These are phyloP conservation scores for Schwanniomyces yamadae DNA, from an alignment of 805 yeast species.

Conservation along the genomic window DNA sequence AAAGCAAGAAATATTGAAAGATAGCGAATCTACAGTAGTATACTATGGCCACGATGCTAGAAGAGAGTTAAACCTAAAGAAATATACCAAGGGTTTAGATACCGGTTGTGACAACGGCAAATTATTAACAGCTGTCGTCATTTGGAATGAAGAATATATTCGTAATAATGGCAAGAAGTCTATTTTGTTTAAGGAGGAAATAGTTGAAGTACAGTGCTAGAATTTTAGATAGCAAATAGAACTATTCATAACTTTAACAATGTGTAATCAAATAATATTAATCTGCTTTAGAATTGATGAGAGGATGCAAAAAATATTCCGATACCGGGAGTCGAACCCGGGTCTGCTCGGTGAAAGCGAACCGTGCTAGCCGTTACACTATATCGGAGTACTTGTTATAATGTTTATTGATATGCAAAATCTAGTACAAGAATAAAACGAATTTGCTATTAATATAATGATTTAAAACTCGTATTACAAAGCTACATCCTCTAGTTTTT, in stretches of 20 bases:
- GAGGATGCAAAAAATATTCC: slow-evolving; percentile 49
- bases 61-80: slow-evolving; percentile 63
- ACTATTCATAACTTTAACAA: no score
- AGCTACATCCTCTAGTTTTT: no score
- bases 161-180: slow-evolving; percentile 11
- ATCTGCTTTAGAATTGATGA: no score
- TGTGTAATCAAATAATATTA: no score
- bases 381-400: slow-evolving; percentile 38
- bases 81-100: slow-evolving; percentile 78
- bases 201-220: slow-evolving; percentile 19
- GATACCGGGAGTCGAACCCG: slow-evolving; percentile 89
- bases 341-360: slow-evolving; percentile 55
- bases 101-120: slow-evolving; percentile 80
- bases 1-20: slow-evolving; percentile 35
- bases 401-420: no score
- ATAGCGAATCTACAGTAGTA: slow-evolving; percentile 44
- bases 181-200: slow-evolving; percentile 21
- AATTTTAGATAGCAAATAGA: not conserved
- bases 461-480: no score
- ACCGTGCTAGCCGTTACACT: slow-evolving; percentile 56
- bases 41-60: slow-evolving; percentile 90
- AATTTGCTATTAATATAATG: no score
- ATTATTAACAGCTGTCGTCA: slow-evolving; percentile 59
- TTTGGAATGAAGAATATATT: slow-evolving; percentile 28
- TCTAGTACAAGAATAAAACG: no score